Conservation (phyloP, 2,329 filamentous ascomycete species). For the Domatiomyces catenatus region DNA sequence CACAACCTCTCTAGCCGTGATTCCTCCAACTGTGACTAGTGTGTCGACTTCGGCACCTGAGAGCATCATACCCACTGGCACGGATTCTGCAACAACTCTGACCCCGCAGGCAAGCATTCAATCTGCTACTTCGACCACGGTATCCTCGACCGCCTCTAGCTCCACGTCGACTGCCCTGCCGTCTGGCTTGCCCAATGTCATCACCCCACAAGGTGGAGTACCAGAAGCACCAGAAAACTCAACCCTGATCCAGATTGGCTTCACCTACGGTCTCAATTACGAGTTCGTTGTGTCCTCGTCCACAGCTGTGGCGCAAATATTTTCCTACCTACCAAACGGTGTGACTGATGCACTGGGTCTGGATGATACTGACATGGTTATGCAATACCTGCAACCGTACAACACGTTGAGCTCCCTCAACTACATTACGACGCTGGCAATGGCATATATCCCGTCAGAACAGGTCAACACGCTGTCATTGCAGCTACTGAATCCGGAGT, state of each 20-base stretch:
- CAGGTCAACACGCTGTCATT: slow-evolving; percentile 52
- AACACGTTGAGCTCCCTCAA: slow-evolving; percentile 45
- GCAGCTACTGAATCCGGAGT: slow-evolving; percentile 56
- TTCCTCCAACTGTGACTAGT: background rate
- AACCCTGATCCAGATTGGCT: slow-evolving; percentile 68
- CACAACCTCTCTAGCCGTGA: slow-evolving; percentile 2
- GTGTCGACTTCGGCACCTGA: slow-evolving; percentile 9
- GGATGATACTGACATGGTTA: slow-evolving; percentile 18
- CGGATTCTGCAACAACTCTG: slow-evolving; percentile 26
- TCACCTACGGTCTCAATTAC: slow-evolving; percentile 68
- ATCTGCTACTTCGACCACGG: slow-evolving; percentile 5
- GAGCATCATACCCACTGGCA: slow-evolving; percentile 31
- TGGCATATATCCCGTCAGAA: slow-evolving; percentile 59
- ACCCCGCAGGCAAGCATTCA: slow-evolving; percentile 19
- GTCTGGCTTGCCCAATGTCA: slow-evolving; percentile 49
- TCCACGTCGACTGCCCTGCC: slow-evolving; percentile 1
- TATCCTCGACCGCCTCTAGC: slow-evolving; percentile 1
- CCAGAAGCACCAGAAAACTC: slow-evolving; percentile 45
- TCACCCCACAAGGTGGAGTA: slow-evolving; percentile 52
- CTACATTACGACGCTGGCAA: slow-evolving; percentile 67
- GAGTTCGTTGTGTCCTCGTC: slow-evolving; percentile 58
- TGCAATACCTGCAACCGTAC: slow-evolving; percentile 17
- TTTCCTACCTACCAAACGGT: slow-evolving; percentile 58
- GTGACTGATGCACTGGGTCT: slow-evolving; percentile 48
- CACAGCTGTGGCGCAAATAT: slow-evolving; percentile 69